Evolutionary conservation across 2,329 filamentous ascomycete species (phyloP), one percentile per base, ranked within the genome.

Genomic region (Colletotrichum magnum): DNA sequence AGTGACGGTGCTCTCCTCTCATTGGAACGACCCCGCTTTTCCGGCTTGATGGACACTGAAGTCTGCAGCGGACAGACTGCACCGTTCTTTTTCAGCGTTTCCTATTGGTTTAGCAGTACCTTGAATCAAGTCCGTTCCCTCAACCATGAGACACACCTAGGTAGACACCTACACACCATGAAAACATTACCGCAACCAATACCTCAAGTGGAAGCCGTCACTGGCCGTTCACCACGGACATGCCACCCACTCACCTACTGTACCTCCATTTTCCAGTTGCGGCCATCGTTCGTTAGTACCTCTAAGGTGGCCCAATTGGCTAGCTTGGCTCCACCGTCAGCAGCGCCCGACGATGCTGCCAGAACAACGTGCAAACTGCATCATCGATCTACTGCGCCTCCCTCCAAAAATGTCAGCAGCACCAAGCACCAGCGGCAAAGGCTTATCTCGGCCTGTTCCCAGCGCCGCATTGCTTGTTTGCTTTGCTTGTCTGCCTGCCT

Each of bases 391-490:
- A 47, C 58, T 61, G 58, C 58, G 58, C 58, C 58, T 41, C 50
- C 58, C 26, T 24, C 58, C 58, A 47, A 45, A 61, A 52, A 52
- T 61, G 58, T 53, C 48, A 61, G 48, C 58, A 50, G 47, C 47
- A n/a, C 45, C 45, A 21, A 13, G 45, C 21, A 16, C 32, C 32
- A 6, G 32, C 32, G 32, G 32, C 21, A 36, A 36, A 36, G 32
- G 16, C 45, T 47, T 16, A 47, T 47, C 15, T 47, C 18, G 13
- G 45, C 13, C 45, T 18, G 45, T 15, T 18, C 15, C 18, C 45
- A 47, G 45, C 45, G 16, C 45, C 16, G 16, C 6, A 47, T 16
- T 18, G 18, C 13, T 47, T 47, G 45, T 47, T 18, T 47, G 16
- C 45, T 47, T 47, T 47, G 16, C 45, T 47, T 47, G 45, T 4